These are phyloP conservation scores for Ganoderma boninense DNA, from an alignment of 1,284 basidiomycete species.

Conservation along the genomic window DNA sequence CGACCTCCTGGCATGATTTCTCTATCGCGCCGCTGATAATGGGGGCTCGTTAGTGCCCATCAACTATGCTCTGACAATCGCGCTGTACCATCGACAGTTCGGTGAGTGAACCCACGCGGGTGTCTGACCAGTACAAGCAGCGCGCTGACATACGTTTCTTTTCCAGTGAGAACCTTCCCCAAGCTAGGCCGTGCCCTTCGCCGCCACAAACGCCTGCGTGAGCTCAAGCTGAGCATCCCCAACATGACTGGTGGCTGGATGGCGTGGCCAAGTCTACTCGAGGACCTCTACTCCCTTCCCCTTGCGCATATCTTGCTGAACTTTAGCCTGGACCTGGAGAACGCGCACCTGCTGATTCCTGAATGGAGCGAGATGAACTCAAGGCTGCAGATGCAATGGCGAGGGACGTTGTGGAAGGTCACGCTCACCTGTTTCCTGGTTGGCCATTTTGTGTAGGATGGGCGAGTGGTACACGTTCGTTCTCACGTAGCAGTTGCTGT, in stretches of 20 bases:
- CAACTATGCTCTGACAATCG: conserved; percentile 5
- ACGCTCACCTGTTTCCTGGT: conserved; percentile 16
- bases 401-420: conserved; percentile 7
- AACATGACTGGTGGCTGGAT: conserved; percentile 1
- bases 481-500: conserved; percentile 2
- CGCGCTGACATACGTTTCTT: neutral
- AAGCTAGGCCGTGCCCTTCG: neutral
- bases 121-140: neutral
- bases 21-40: neutral
- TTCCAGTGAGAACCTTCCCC: neutral
- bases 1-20: conserved; percentile 2
- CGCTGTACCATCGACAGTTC: neutral
- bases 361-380: conserved; percentile 7
- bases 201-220: neutral
- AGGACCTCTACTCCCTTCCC: neutral
- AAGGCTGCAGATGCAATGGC: conserved; percentile 9
- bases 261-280: conserved; percentile 14
- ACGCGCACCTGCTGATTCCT: neutral
- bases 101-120: neutral
- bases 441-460: conserved; percentile 16
- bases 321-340: conserved; percentile 15
- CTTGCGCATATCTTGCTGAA: conserved; percentile 11
- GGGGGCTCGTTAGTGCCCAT: conserved; percentile 6
- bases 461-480: neutral
- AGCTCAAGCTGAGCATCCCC: conserved; percentile 7